phyloP scores from a whole-genome alignment of 2,329 filamentous ascomycete species.

The Alternaria ethzedia region DNA sequence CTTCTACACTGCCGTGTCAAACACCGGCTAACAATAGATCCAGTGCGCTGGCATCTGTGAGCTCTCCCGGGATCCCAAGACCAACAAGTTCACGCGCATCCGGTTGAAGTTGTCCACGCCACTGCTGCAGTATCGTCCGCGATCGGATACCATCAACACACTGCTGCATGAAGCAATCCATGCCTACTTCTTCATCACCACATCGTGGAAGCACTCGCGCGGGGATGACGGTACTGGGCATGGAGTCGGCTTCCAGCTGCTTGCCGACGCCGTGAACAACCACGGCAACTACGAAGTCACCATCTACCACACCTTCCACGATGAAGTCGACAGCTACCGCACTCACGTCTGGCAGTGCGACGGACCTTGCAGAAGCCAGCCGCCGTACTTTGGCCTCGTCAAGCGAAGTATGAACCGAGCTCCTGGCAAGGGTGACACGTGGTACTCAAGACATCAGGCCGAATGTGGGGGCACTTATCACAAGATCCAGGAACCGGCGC shows the following conservation, averaged over 20 bases:
- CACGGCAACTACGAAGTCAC: conserved; percentile 52
- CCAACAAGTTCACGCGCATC: conserved; percentile 48
- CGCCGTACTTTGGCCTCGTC: conserved; percentile 54
- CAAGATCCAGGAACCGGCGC: conserved; percentile 52
- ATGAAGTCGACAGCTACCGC: conserved; percentile 55
- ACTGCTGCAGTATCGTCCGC: conserved; percentile 53
- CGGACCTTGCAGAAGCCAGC: conserved; percentile 46
- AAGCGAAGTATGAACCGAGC: conserved; percentile 56
- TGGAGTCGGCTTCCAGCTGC: conserved; percentile 51
- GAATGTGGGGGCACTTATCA: conserved; percentile 52
- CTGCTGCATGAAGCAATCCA: conserved; percentile 55
- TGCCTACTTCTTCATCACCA: conserved; percentile 56
- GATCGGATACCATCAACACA: conserved; percentile 53
- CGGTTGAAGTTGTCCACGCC: conserved; percentile 53
- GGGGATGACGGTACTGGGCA: conserved; percentile 53
- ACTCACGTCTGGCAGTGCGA: conserved; percentile 55
- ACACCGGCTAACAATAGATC: conserved; percentile 26
- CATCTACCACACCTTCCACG: conserved; percentile 54
- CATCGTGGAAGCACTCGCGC: conserved; percentile 51
- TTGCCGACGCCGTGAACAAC: conserved; percentile 54
- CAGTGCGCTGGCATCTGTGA: conserved; percentile 55
- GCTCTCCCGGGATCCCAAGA: conserved; percentile 47
- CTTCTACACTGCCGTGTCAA: conserved; percentile 15
- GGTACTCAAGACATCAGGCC: conserved; percentile 49
- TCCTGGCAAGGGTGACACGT: conserved; percentile 51